Conservation (phyloP, 208 protist genomes). For the Leishmania martiniquensis region DNA sequence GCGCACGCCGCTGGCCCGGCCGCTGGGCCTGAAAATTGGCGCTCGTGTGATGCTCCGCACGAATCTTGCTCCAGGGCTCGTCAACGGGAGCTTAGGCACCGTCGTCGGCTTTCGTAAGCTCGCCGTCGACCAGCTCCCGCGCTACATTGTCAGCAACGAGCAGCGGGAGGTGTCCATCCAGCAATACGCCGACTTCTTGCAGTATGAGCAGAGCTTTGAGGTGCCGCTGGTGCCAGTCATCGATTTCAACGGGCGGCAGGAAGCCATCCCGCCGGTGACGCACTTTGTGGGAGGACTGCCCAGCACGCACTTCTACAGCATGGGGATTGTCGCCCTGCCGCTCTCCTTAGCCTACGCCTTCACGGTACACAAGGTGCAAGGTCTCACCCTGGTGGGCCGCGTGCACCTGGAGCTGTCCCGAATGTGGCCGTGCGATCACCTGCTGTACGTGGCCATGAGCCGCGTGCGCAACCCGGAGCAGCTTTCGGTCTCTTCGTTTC, state of each 20-base stretch:
- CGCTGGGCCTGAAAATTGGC: constrained; percentile 70
- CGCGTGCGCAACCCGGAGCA: constrained; percentile 88
- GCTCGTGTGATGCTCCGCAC: constrained; percentile 85
- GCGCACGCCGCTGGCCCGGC: constrained; percentile 45
- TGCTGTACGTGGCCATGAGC: constrained; percentile 91
- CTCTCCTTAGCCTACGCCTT: constrained; percentile 91
- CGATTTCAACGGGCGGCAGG: constrained; percentile 65
- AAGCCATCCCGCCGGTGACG: constrained; percentile 60
- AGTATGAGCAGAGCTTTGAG: constrained; percentile 66
- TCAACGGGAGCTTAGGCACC: constrained; percentile 88
- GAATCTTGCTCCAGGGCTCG: constrained; percentile 72
- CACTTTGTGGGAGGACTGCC: constrained; percentile 73
- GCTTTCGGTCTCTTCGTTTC: constrained; percentile 70
- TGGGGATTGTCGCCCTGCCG: constrained; percentile 69
- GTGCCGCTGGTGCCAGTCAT: constrained; percentile 68
- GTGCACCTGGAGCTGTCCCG: constrained; percentile 87
- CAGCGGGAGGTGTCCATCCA: constrained; percentile 44
- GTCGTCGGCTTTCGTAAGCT: constrained; percentile 80
- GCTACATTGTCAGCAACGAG: constrained; percentile 40
- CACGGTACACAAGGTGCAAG: constrained; percentile 94
- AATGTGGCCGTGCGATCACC: constrained; percentile 90
- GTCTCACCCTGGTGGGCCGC: constrained; percentile 80
- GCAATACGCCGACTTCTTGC: constrained; percentile 67
- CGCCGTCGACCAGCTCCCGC: constrained; percentile 43
- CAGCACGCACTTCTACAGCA: constrained; percentile 77